A percentile compares a stretch with the other conserved stretches of the same genome.
phyloP scores from a whole-genome alignment of 2,329 filamentous ascomycete species.

The Ophiostoma montium region DNA sequence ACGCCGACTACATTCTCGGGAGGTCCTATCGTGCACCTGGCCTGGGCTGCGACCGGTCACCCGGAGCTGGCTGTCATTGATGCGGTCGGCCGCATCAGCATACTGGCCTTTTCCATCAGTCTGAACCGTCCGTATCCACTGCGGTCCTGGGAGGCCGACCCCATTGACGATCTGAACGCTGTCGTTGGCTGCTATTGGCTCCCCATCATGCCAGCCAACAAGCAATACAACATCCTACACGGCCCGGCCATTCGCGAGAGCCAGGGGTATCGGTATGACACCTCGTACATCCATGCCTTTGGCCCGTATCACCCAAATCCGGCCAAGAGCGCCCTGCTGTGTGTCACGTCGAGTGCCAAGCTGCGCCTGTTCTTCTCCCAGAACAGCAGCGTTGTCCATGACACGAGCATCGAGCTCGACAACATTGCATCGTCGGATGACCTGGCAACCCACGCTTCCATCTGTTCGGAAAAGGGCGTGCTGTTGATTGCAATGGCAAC shows the following conservation, averaged over 20 bases:
- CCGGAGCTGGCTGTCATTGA: constrained; percentile 78
- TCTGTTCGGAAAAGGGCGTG: constrained; percentile 58
- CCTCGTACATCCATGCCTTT: constrained; percentile 47
- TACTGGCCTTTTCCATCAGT: constrained; percentile 56
- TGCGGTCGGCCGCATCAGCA: constrained; percentile 58
- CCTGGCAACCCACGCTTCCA: constrained; percentile 64
- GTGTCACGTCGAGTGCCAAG: constrained; percentile 58
- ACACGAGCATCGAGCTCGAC: constrained; percentile 60
- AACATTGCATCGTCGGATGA: constrained; percentile 58
- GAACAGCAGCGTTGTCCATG: constrained; percentile 55
- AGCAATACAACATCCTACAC: constrained; percentile 35
- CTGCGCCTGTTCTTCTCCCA: constrained; percentile 69
- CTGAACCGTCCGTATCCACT: constrained; percentile 57
- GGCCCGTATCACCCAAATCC: constrained; percentile 61
- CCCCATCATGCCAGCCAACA: constrained; percentile 35
- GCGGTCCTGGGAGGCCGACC: constrained; percentile 51
- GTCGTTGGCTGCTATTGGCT: constrained; percentile 84
- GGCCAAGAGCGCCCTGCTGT: constrained; percentile 59
- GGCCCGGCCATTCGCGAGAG: constrained; percentile 51
- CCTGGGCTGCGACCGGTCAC: constrained; percentile 58
- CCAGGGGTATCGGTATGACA: constrained; percentile 54
- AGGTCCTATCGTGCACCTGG: constrained; percentile 61
- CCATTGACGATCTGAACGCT: constrained; percentile 58
- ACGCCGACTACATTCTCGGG: constrained; percentile 30
- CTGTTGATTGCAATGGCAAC: constrained; percentile 56